Evolutionary conservation across 139 green algal species (phyloP).

Genomic region (Pleodorina starrii): DNA sequence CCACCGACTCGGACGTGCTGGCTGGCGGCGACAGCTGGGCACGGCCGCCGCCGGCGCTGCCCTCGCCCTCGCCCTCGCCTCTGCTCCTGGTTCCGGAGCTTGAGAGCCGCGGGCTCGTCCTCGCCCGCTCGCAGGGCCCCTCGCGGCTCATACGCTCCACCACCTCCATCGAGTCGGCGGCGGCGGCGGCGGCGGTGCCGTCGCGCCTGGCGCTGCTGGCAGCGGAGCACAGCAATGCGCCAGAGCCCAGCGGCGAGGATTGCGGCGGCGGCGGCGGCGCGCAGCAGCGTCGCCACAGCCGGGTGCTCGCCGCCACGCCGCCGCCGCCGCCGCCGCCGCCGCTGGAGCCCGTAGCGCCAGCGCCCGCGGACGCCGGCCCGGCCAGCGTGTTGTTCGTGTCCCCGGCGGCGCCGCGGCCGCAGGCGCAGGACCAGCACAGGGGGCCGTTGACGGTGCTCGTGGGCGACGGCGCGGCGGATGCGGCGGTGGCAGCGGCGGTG

Average conservation of each 20-base stretch:
- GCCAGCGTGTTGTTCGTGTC: background rate
- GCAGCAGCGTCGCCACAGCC: background rate
- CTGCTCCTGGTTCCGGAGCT: too few relatives aligned
- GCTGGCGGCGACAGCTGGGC: constrained; percentile 4
- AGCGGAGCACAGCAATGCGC: background rate
- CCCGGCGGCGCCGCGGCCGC: background rate
- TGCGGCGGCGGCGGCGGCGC: background rate
- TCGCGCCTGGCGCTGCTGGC: too few relatives aligned
- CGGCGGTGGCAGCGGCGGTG: background rate
- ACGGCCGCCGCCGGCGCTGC: background rate
- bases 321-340: background rate
- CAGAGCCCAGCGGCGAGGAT: background rate
- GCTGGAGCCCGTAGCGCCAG: background rate
- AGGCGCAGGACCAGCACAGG: too few relatives aligned
- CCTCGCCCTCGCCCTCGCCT: too few relatives aligned
- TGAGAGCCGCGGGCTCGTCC: background rate
- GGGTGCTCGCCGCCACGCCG: background rate
- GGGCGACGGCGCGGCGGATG: background rate
- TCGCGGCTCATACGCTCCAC: background rate
- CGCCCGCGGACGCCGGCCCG: background rate
- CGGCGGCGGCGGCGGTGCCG: too few relatives aligned
- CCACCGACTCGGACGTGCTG: too few relatives aligned
- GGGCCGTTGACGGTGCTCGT: too few relatives aligned
- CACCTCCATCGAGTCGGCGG: background rate
- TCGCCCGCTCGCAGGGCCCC: background rate